Percentiles rank a stretch among this genome's conserved stretches.
phyloP scores from a whole-genome alignment of 352 stramenopile species.

The Phytophthora litchii region DNA sequence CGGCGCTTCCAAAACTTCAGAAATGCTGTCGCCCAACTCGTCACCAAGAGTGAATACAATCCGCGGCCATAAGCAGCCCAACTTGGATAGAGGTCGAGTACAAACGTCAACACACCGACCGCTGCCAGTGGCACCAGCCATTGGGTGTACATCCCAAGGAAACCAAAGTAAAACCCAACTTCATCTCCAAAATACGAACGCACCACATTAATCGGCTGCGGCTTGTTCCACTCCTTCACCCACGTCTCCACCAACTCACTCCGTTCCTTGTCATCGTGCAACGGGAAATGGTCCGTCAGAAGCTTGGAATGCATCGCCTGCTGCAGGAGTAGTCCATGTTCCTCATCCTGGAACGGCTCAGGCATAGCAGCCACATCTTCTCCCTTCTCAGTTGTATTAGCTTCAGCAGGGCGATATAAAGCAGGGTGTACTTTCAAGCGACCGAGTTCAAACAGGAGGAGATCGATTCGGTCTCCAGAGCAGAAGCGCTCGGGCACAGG shows the following conservation, averaged over 20 bases:
- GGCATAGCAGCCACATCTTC: slow-evolving; percentile 34
- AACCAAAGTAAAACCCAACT: slow-evolving; percentile 98
- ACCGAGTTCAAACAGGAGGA: slow-evolving; percentile 75
- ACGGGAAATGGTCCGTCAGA: slow-evolving; percentile 71
- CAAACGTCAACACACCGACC: slow-evolving; percentile 89
- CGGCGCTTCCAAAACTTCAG: slow-evolving; percentile 93
- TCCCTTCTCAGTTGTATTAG: slow-evolving; percentile 3
- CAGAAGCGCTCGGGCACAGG: slow-evolving; percentile 51
- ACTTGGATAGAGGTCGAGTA: slow-evolving; percentile 69
- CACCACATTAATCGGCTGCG: slow-evolving; percentile 64
- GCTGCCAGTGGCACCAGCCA: slow-evolving; percentile 92
- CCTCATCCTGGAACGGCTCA: slow-evolving; percentile 64
- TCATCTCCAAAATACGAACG: slow-evolving; percentile 86
- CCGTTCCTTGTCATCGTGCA: slow-evolving; percentile 79
- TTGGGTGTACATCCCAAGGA: slow-evolving; percentile 95
- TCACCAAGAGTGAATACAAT: slow-evolving; percentile 91
- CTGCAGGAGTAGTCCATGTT: slow-evolving; percentile 70
- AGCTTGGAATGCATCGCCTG: slow-evolving; percentile 73
- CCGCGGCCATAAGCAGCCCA: slow-evolving; percentile 68
- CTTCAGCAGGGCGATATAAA: slow-evolving; percentile 15
- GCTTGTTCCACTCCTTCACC: slow-evolving; percentile 72
- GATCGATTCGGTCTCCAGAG: slow-evolving; percentile 77
- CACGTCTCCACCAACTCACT: slow-evolving; percentile 66
- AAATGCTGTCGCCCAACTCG: slow-evolving; percentile 90
- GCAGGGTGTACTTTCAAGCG: slow-evolving; percentile 51